Evolutionary conservation across 192 early-diverging fungal genomes (phyloP).

Genomic region (Podila epicladia): DNA sequence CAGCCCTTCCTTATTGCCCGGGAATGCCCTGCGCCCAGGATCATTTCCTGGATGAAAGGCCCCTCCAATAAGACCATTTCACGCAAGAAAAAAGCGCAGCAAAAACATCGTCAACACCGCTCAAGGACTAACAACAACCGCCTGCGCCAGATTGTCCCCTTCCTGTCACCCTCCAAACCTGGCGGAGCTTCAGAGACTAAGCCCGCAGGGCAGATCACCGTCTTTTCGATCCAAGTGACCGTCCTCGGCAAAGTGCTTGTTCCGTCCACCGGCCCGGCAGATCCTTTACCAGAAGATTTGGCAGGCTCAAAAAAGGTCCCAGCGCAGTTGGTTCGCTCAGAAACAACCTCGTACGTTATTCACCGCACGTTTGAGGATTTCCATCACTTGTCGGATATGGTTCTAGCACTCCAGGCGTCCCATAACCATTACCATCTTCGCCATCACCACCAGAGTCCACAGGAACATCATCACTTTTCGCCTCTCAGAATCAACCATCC

Average conservation of each 20-base stretch:
- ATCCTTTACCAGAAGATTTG: background rate
- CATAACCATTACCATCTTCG: background rate
- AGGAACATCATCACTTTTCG: slow-evolving; percentile 7
- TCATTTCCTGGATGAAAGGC: slow-evolving; percentile 49
- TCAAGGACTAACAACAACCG: background rate
- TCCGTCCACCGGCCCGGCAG: slow-evolving; percentile 7
- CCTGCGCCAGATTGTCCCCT: slow-evolving; percentile 19
- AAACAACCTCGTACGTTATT: slow-evolving; percentile 46
- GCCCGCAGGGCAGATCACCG: slow-evolving; percentile 20
- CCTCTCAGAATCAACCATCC: slow-evolving; percentile 31
- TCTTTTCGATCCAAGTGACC: slow-evolving; percentile 47
- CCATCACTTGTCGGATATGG: slow-evolving; percentile 30
- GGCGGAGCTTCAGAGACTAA: background rate
- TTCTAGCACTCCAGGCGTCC: slow-evolving; percentile 16
- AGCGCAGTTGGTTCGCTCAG: slow-evolving; percentile 24
- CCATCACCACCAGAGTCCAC: background rate
- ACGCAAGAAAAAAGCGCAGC: background rate
- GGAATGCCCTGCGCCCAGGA: slow-evolving; percentile 30
- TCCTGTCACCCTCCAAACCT: slow-evolving; percentile 8
- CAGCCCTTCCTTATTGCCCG: slow-evolving; percentile 28
- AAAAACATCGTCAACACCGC: slow-evolving; percentile 11
- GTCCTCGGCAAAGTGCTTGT: slow-evolving; percentile 38
- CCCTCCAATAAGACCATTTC: background rate
- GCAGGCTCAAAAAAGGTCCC: slow-evolving; percentile 13
- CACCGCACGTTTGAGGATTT: slow-evolving; percentile 50